Evolutionary conservation across 2,329 filamentous ascomycete species (phyloP), one percentile per base, ranked within the genome.

Genomic region (Phialophora expanda): DNA sequence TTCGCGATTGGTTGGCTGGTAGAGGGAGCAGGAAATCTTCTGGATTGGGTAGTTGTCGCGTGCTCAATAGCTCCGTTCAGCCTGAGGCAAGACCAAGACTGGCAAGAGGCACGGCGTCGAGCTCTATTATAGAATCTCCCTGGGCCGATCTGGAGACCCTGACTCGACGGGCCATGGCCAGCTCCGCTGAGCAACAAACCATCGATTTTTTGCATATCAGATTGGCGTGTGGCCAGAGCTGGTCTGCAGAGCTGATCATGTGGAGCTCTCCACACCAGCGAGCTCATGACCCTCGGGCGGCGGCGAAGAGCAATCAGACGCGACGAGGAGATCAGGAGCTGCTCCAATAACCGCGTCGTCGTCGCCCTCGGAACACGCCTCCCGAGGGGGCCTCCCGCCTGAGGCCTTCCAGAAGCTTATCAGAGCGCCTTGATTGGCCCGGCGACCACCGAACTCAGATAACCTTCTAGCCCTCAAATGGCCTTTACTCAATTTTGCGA

Each of bases 391-490:
- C 11, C 28, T 41, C 50, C 57, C 30, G 46, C 26, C 14, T 30
- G 24, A 41, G 7, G 59, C 9, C 7, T 22, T 5, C 48, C 11
- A 53, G 6, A 24, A n/a, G 22, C 44, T 62, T 59, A 54, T 58
- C 48, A 4, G 12, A 4, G n/a, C 24, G 22, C 50, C 1, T 24
- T 63, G 53, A 62, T 67, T 67, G 62, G 62, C 26, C 50, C 62
- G 62, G 66, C 28, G 54, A 14, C 55, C 50, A 38, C 66, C 66
- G 66, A 67, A 67, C 44, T 20, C 6, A 48, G 66, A 63, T 67
- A 65, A 56, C 17, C 22, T 41, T 28, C 62, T 48, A 22, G 56
- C 22, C 41, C 9, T 61, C 56, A 22, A 41, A 11, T 41, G 38
- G 38, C 14, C 32, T 56, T 56, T 54, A 61, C 50, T 46, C 44